phyloP scores from a whole-genome alignment of 371 early-diverging fungal species.

The Saksenaea vasiformis region DNA sequence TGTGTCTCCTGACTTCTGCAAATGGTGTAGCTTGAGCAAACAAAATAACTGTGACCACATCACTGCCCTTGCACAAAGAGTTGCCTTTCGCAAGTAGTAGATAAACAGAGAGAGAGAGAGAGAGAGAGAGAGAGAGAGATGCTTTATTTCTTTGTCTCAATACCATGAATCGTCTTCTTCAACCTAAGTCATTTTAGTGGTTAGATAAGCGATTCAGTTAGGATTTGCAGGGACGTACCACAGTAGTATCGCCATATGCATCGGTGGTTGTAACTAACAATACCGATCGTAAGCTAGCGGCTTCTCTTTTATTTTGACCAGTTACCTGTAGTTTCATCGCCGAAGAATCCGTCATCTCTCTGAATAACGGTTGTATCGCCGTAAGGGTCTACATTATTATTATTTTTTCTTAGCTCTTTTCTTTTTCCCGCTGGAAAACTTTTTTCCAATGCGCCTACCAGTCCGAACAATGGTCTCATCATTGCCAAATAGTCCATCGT shows the following conservation, averaged over 20 bases:
- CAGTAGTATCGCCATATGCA: background rate
- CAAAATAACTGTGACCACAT: too few species aligned
- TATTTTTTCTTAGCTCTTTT: background rate
- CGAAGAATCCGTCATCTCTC: slow-evolving; percentile 34
- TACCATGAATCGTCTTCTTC: background rate
- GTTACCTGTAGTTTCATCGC: slow-evolving; percentile 27
- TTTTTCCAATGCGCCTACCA: background rate
- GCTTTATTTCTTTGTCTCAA: background rate
- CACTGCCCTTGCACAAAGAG: too few species aligned
- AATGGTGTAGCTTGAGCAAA: slow-evolving; percentile 11
- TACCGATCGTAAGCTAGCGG: background rate
- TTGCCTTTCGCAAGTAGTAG: too few species aligned
- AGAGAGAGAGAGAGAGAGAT: too few species aligned
- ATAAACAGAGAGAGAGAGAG: too few species aligned
- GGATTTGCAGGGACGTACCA: too few species aligned
- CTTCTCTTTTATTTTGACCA: background rate
- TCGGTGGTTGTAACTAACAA: background rate
- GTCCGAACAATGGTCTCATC: slow-evolving; percentile 36
- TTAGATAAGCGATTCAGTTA: background rate
- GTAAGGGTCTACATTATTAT: slow-evolving; percentile 28
- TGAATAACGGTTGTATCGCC: slow-evolving; percentile 33
- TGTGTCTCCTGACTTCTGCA: slow-evolving; percentile 44
- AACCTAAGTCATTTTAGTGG: background rate
- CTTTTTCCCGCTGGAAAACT: background rate
- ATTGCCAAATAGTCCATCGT: slow-evolving; percentile 37